Evolutionary conservation across 306 rosid species (phyloP).

Genomic region (Quercus mongolica): DNA sequence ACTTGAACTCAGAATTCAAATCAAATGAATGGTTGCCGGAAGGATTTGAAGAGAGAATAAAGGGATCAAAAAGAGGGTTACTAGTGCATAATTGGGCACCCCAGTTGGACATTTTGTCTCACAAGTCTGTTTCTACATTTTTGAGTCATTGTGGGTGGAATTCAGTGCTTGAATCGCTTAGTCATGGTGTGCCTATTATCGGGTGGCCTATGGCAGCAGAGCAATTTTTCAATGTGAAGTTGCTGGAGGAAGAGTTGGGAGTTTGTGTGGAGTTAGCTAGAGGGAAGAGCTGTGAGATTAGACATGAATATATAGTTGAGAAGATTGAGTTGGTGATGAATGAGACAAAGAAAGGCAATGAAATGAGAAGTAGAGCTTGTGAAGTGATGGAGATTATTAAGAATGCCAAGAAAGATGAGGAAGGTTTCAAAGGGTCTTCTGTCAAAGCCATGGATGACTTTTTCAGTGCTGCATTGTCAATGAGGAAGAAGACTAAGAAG

Average conservation of each 20-base stretch:
- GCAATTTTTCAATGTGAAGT: conserved; percentile 53
- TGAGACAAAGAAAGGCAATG: conserved; percentile 31
- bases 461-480: no score
- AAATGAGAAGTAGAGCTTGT: conserved; percentile 43
- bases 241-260: conserved; percentile 52
- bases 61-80: conserved; percentile 30
- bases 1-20: conserved; percentile 58
- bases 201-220: conserved; percentile 85
- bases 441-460: no score
- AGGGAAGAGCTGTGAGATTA: conserved; percentile 52
- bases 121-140: conserved; percentile 40
- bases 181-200: conserved; percentile 58
- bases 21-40: conserved; percentile 55
- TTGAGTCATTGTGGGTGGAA: conserved; percentile 83
- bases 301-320: conserved; percentile 25
- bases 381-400: conserved; percentile 16
- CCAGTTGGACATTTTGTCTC: conserved; percentile 57
- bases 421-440: no score
- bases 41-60: conserved; percentile 40
- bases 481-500: neutral
- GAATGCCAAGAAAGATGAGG: conserved; percentile 29
- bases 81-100: conserved; percentile 65
- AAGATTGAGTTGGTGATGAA: neutral
- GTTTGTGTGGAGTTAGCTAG: conserved; percentile 71
- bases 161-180: conserved; percentile 57